A percentile compares a stretch with the other conserved stretches of the same genome.
These are phyloP conservation scores for Nicotiana benthamiana DNA, from an alignment of 257 asterid species.

Conservation along the genomic window DNA sequence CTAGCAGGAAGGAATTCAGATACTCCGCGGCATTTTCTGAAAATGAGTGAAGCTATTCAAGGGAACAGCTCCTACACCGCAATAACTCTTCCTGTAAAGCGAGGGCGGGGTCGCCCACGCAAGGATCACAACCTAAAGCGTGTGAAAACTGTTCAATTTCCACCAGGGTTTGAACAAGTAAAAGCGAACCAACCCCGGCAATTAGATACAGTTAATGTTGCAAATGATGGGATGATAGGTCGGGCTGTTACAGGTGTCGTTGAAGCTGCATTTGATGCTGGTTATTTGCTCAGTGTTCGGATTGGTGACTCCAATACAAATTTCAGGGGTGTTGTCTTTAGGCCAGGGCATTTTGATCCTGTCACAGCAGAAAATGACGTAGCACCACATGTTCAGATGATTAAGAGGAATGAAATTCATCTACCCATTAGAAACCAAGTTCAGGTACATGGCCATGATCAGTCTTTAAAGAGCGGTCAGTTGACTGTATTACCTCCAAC, in stretches of 20 bases:
- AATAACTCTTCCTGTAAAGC: constrained; percentile 21
- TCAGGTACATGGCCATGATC: constrained; percentile 4
- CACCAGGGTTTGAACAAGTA: constrained; percentile 39
- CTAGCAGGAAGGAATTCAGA: not conserved
- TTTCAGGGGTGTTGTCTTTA: constrained; percentile 75
- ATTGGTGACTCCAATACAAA: constrained; percentile 54
- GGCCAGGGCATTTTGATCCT: constrained; percentile 71
- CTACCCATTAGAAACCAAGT: constrained; percentile 29
- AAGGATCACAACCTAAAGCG: constrained; percentile 32
- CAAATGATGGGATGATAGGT: constrained; percentile 43
- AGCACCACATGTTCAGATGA: constrained; percentile 74
- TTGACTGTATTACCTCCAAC: constrained; percentile 6
- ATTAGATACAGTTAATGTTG: constrained; percentile 14
- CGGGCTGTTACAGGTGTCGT: constrained; percentile 73
- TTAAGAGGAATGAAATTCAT: constrained; percentile 42
- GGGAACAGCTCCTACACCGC: constrained; percentile 12
- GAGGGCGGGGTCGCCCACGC: constrained; percentile 38
- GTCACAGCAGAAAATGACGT: constrained; percentile 71
- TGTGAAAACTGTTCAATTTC: constrained; percentile 14
- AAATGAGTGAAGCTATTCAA: constrained; percentile 33
- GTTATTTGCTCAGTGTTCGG: constrained; percentile 64
- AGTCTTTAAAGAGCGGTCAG: not conserved
- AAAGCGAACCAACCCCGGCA: constrained; percentile 24
- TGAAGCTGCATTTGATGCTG: constrained; percentile 82
- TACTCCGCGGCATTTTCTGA: not conserved